Conservation (phyloP, 2,329 filamentous ascomycete genomes). For the Phoma sp. region DNA sequence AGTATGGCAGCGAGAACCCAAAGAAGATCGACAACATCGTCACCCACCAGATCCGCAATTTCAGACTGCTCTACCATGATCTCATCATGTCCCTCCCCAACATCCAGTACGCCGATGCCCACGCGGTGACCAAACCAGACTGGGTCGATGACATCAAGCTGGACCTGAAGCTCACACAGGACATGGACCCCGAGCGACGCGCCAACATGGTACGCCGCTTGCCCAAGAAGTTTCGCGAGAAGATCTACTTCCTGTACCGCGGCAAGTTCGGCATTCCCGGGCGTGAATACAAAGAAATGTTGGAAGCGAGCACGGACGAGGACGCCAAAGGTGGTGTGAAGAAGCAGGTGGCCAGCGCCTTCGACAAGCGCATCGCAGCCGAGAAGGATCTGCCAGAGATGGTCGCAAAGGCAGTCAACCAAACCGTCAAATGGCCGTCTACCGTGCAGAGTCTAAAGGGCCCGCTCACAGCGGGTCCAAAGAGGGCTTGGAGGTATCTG, state of each 20-base stretch:
- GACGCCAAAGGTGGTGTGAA: constrained; percentile 67
- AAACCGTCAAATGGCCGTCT: constrained; percentile 92
- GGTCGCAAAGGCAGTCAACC: constrained; percentile 78
- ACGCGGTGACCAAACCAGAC: constrained; percentile 59
- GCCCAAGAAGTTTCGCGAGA: constrained; percentile 83
- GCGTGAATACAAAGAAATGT: constrained; percentile 83
- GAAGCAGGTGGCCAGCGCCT: constrained; percentile 78
- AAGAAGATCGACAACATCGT: constrained; percentile 96
- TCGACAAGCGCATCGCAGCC: constrained; percentile 85
- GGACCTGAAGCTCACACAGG: constrained; percentile 77
- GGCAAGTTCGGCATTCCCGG: constrained; percentile 86
- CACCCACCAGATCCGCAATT: constrained; percentile 86
- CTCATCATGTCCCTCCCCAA: constrained; percentile 91
- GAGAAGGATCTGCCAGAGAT: constrained; percentile 72
- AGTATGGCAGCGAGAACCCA: constrained; percentile 85
- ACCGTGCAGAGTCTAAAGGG: constrained; percentile 88
- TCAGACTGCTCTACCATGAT: constrained; percentile 88
- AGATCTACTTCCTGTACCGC: constrained; percentile 94
- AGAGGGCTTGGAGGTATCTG: constrained; percentile 75
- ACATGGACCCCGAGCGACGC: constrained; percentile 89
- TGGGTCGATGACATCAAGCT: constrained; percentile 66
- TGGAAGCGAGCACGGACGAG: constrained; percentile 76
- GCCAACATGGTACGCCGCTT: constrained; percentile 96
- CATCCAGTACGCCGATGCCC: constrained; percentile 73
- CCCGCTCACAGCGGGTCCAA: constrained; percentile 75